Evolutionary conservation across 2,329 filamentous ascomycete species (phyloP).

Genomic region (Volutella citrinella): DNA sequence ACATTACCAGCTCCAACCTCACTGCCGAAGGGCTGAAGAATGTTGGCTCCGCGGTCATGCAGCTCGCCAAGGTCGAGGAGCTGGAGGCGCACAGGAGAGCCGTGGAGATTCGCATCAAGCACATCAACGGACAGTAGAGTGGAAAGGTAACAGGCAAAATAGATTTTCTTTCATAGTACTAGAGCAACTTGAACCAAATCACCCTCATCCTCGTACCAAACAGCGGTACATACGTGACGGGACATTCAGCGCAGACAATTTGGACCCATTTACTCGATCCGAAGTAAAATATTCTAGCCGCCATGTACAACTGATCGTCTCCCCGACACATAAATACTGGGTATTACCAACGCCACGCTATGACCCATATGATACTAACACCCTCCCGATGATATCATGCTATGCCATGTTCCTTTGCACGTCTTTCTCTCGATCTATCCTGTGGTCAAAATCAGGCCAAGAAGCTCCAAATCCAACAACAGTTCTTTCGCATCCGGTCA

Average conservation of each 20-base stretch:
- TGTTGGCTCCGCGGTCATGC: constrained; percentile 88
- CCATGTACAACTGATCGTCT: no score
- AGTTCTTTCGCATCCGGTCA: no score
- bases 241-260: no score
- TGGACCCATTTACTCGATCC: no score
- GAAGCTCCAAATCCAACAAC: no score
- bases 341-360: constrained; percentile 33
- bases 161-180: constrained; percentile 8
- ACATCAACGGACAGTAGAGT: constrained; percentile 37
- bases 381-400: no score
- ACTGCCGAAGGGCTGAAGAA: constrained; percentile 81
- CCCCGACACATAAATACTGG: no score
- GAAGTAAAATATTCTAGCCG: no score
- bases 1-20: constrained; percentile 92
- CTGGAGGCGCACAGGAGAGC: constrained; percentile 90
- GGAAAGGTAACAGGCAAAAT: constrained; percentile 10
- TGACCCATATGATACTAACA: constrained; percentile 20
- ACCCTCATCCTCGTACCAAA: constrained; percentile 8
- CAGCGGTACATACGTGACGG: background rate
- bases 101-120: constrained; percentile 74
- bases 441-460: no score
- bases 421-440: constrained; percentile 1
- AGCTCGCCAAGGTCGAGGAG: constrained; percentile 89
- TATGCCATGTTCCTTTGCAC: constrained; percentile 1
- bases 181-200: background rate